Base-by-base conservation (phyloP, 2,329 filamentous ascomycete species). In the Aspergillus spinulosporus region DNA sequence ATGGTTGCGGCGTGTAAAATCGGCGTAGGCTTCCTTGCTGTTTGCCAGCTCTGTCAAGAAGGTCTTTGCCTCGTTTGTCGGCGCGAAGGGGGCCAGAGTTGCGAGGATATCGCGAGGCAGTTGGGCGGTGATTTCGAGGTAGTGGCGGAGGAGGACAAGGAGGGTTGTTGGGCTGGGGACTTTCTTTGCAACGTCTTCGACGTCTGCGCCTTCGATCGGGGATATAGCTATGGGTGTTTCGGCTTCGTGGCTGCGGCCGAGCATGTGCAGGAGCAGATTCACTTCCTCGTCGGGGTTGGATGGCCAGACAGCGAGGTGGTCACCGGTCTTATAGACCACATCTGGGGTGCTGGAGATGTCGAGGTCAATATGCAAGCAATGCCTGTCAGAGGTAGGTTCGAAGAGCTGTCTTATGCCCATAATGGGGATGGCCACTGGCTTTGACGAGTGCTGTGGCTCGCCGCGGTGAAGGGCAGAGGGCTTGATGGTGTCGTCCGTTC, bases 241-340 rank as follows among this genome's bases (percentile, higher is more conserved):
- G 4, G 62, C 60, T 4, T 58, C 62, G 0, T 56, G 50, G 36
- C 76, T 74, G 42, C 94, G 83, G 54, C 84, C 89, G 54, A 92
- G 78, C 49, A 92, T 80, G 61, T 85, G 81, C 60, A 96, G 78
- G 71, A 96, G 88, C 52, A 88, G 84, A 64, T 96, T 88, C 32
- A 96, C 90, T 72, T 96, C 92, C 61, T 84, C 85, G 51, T 91
- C 91, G 51, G 92, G 80, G 72, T 96, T 97, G 37, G 89, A 92
- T 36, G 92, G 92, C 92, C 92, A 96, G 66, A 96, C 78, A 42
- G 91, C 92, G 67, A 96, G 88, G 71, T 96, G 92, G 69, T 97
- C 92, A 67, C 92, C 92, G 45, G 92, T 96, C 64, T 92, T 89
- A 79, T 97, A 97, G n/a, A 83, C 85, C 57, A 96, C 78, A 71